These are phyloP conservation scores for Exutisphaerella laricina DNA, from an alignment of 2,329 filamentous ascomycete species.

Conservation along the genomic window DNA sequence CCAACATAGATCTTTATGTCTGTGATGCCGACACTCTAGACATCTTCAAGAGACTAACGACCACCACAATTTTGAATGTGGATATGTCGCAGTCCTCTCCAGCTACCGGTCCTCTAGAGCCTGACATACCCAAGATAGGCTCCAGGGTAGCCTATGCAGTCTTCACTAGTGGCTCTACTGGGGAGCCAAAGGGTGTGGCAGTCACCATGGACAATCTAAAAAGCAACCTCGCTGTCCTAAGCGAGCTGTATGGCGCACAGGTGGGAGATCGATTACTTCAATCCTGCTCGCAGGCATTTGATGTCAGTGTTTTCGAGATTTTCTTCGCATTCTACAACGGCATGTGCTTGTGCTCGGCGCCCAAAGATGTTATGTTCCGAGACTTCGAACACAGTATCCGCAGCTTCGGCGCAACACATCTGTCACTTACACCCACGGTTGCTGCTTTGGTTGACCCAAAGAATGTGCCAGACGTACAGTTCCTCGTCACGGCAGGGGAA, in stretches of 20 bases:
- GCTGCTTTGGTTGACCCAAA: slow-evolving; percentile 65
- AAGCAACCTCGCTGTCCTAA: slow-evolving; percentile 66
- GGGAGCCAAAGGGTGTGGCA: slow-evolving; percentile 71
- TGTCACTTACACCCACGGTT: slow-evolving; percentile 81
- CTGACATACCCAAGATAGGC: slow-evolving; percentile 34
- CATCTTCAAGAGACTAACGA: slow-evolving; percentile 13
- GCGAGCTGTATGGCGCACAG: slow-evolving; percentile 58
- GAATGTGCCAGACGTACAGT: slow-evolving; percentile 64
- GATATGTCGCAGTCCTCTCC: slow-evolving; percentile 37
- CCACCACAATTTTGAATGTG: slow-evolving; percentile 26
- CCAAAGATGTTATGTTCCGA: slow-evolving; percentile 66
- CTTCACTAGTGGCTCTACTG: slow-evolving; percentile 80
- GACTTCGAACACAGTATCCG: slow-evolving; percentile 66
- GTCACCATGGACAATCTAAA: slow-evolving; percentile 70
- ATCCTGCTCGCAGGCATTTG: slow-evolving; percentile 77
- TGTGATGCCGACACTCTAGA: slow-evolving; percentile 24
- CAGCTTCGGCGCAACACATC: slow-evolving; percentile 62
- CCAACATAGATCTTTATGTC: slow-evolving; percentile 48
- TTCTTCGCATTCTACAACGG: slow-evolving; percentile 77
- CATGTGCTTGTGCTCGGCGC: slow-evolving; percentile 70
- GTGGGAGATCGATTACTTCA: slow-evolving; percentile 62
- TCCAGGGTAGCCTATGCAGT: slow-evolving; percentile 64
- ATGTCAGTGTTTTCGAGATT: slow-evolving; percentile 84
- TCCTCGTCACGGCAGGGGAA: slow-evolving; percentile 78
- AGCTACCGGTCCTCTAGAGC: neutral